These are phyloP conservation scores for Martiniozyma asiatica DNA, from an alignment of 1,139 yeast genomes.

Conservation along the genomic window DNA sequence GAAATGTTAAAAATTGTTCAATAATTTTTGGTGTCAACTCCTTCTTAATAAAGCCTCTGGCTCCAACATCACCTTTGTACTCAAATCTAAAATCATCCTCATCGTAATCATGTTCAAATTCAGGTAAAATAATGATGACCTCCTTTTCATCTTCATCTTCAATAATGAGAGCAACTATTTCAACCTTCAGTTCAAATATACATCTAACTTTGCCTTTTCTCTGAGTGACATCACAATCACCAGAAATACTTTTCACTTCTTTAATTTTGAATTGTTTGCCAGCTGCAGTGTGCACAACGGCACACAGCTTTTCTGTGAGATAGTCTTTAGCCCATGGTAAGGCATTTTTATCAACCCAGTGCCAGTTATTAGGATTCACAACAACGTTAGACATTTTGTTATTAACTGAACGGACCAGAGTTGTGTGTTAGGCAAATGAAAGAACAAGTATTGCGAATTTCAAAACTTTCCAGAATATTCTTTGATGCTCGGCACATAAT, in stretches of 20 bases:
- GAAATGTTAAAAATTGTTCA: constrained; percentile 41
- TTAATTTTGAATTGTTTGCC: constrained; percentile 26
- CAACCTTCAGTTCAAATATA: constrained; percentile 52
- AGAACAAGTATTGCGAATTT: too few species aligned
- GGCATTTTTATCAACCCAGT: constrained; percentile 98
- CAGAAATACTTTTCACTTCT: constrained; percentile 36
- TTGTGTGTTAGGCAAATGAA: too few species aligned
- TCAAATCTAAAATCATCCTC: constrained; percentile 52
- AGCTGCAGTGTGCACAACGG: constrained; percentile 26
- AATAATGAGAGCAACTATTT: constrained; percentile 58
- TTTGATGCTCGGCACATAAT: too few species aligned
- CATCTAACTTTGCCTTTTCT: constrained; percentile 72
- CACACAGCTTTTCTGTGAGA: constrained; percentile 43
- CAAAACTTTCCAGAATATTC: constrained; percentile 18
- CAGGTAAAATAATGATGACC: constrained; percentile 30
- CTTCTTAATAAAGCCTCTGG: too few species aligned
- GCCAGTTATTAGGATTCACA: constrained; percentile 78
- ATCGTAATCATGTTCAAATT: constrained; percentile 63
- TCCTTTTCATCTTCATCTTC: constrained; percentile 23
- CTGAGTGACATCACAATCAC: constrained; percentile 75
- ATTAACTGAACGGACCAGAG: too few species aligned
- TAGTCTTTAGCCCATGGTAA: constrained; percentile 79
- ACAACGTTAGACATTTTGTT: too few species aligned
- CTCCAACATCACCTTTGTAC: constrained; percentile 31
- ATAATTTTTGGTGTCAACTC: constrained; percentile 24